These are phyloP conservation scores for Boeremia exigua DNA, from an alignment of 2,329 filamentous ascomycete genomes.

Conservation along the genomic window DNA sequence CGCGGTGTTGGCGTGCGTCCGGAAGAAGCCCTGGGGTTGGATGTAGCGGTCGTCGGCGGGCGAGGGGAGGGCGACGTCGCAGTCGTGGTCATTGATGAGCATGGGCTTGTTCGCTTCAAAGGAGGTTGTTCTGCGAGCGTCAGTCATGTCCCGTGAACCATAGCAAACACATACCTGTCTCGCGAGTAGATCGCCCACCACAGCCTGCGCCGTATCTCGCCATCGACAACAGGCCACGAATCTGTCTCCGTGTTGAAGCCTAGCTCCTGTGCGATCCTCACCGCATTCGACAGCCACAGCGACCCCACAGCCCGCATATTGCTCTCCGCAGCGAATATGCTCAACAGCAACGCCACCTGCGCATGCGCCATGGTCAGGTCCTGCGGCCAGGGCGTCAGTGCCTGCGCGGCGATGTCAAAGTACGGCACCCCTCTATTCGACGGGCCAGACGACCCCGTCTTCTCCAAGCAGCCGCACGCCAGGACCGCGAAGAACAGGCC, in stretches of 20 bases:
- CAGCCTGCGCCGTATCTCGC: constrained; percentile 82
- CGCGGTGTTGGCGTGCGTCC: constrained; percentile 48
- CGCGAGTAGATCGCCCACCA: constrained; percentile 96
- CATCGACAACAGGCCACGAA: constrained; percentile 75
- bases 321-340: constrained; percentile 82
- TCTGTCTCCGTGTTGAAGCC: constrained; percentile 79
- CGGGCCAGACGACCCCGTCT: constrained; percentile 60
- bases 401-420: constrained; percentile 71
- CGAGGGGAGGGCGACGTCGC: constrained; percentile 80
- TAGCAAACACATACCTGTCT: constrained; percentile 67
- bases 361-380: constrained; percentile 78
- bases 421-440: constrained; percentile 67
- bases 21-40: constrained; percentile 57
- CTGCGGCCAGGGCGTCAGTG: constrained; percentile 83
- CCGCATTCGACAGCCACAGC: constrained; percentile 81
- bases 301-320: constrained; percentile 86
- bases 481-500: constrained; percentile 83
- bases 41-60: constrained; percentile 82
- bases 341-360: constrained; percentile 73
- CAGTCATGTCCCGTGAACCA: neutral
- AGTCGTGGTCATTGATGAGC: constrained; percentile 86
- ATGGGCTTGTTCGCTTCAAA: constrained; percentile 82
- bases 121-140: constrained; percentile 65
- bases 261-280: constrained; percentile 82
- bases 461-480: constrained; percentile 81